These are phyloP conservation scores for Aspergillus mulundensis DNA, from an alignment of 495 filamentous ascomycete species.

Conservation along the genomic window DNA sequence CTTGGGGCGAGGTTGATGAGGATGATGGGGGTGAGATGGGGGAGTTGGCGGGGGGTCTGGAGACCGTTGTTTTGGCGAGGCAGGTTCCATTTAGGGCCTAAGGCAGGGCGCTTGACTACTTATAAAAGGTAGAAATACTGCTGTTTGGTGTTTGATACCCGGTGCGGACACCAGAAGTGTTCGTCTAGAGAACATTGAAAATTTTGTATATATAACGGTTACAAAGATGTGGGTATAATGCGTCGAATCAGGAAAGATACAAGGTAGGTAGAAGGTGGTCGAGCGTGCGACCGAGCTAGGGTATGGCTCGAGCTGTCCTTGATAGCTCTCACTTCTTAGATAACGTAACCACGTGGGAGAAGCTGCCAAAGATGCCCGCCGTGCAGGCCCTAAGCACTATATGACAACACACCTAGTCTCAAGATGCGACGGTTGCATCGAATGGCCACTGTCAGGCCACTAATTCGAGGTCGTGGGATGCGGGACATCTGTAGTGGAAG, in stretches of 20 bases:
- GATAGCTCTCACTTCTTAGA: too few relatives aligned
- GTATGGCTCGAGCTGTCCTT: neutral
- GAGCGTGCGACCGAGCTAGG: neutral
- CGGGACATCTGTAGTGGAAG: constrained; percentile 12
- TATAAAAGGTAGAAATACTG: neutral
- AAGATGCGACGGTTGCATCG: neutral
- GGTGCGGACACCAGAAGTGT: neutral
- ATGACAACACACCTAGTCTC: neutral
- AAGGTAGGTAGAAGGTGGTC: neutral
- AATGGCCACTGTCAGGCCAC: neutral
- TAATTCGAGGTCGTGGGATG: constrained; percentile 3
- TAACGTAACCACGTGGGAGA: too few relatives aligned
- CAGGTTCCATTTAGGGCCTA: constrained; percentile 45
- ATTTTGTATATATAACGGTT: too few relatives aligned
- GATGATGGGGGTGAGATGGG: constrained; percentile 40
- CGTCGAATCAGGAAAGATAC: neutral
- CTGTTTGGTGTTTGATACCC: neutral
- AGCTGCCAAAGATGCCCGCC: too few relatives aligned
- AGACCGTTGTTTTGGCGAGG: constrained; percentile 75
- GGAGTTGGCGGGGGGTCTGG: constrained; percentile 62
- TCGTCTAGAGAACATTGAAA: constrained; percentile 1
- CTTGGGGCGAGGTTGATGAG: constrained; percentile 66
- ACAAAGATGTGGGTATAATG: constrained; percentile 14
- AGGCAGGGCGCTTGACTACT: neutral
- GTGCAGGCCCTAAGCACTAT: too few relatives aligned